Percentiles rank a stretch among this genome's conserved stretches.
Conservation (phyloP, 148 eudicot genomes). For the Salicornia ramosissima region DNA sequence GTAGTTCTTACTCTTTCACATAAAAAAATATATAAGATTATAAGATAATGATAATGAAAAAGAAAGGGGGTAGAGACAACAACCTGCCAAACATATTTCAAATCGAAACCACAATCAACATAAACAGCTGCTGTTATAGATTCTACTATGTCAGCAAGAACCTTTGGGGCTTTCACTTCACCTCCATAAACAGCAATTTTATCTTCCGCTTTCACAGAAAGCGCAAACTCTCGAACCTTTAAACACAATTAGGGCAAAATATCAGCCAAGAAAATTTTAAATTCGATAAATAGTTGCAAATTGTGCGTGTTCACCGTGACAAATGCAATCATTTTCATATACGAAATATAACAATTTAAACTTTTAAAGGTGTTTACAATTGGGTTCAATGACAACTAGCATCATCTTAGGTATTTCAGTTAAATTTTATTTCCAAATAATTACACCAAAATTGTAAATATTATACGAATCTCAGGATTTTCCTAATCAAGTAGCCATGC, state of each 20-base stretch:
- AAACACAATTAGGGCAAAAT: background rate
- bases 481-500: too few species aligned
- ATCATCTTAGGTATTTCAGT: background rate
- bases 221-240: slow-evolving; percentile 65
- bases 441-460: too few species aligned
- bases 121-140: slow-evolving; percentile 79
- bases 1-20: too few species aligned
- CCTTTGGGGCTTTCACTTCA: slow-evolving; percentile 69
- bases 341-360: background rate
- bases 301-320: background rate
- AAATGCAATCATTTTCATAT: background rate
- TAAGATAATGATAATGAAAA: too few species aligned
- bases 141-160: slow-evolving; percentile 87
- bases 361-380: background rate
- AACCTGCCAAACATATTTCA: slow-evolving; percentile 62
- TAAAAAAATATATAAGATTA: too few species aligned
- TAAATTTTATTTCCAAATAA: background rate
- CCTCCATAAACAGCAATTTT: slow-evolving; percentile 62
- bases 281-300: too few species aligned
- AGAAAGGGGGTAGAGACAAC: background rate
- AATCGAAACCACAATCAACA: slow-evolving; percentile 52
- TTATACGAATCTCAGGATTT: too few species aligned
- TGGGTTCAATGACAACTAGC: background rate
- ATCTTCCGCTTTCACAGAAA: slow-evolving; percentile 59
- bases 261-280: background rate